phyloP scores from a whole-genome alignment of 345 rosid species.

The Trapa bicornis region DNA sequence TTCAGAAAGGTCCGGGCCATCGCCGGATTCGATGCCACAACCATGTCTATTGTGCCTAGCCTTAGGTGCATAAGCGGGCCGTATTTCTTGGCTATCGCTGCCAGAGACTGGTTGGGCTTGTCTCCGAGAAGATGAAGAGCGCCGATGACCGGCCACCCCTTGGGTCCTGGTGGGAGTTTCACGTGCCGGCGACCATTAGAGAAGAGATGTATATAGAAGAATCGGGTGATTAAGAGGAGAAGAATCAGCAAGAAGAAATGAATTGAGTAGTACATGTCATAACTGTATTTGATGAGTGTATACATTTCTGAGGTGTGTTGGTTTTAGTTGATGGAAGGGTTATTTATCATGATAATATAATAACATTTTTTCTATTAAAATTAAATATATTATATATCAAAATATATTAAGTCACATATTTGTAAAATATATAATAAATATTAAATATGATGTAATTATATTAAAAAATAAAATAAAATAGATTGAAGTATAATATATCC shows the following conservation, averaged over 20 bases:
- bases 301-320: too few species aligned
- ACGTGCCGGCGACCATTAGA: neutral
- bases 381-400: too few species aligned
- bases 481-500: too few species aligned
- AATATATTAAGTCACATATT: too few species aligned
- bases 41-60: conserved; percentile 43
- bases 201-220: conserved; percentile 12
- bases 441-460: too few species aligned
- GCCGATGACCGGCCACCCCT: conserved; percentile 48
- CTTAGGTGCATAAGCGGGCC: conserved; percentile 49
- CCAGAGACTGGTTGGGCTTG: conserved; percentile 45
- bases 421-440: too few species aligned
- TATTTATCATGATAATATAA: too few species aligned
- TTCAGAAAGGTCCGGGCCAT: conserved; percentile 49
- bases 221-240: conserved; percentile 23
- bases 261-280: conserved; percentile 11
- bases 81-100: conserved; percentile 36
- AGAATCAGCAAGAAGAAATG: conserved; percentile 13
- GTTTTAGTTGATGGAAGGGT: too few species aligned
- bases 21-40: conserved; percentile 47
- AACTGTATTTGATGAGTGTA: neutral
- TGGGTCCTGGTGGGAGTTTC: conserved; percentile 40
- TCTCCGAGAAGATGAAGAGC: conserved; percentile 37
- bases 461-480: too few species aligned
- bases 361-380: too few species aligned